Evolutionary conservation across 148 eudicot genomes (phyloP).

Genomic region (Heliosperma pusillum): DNA sequence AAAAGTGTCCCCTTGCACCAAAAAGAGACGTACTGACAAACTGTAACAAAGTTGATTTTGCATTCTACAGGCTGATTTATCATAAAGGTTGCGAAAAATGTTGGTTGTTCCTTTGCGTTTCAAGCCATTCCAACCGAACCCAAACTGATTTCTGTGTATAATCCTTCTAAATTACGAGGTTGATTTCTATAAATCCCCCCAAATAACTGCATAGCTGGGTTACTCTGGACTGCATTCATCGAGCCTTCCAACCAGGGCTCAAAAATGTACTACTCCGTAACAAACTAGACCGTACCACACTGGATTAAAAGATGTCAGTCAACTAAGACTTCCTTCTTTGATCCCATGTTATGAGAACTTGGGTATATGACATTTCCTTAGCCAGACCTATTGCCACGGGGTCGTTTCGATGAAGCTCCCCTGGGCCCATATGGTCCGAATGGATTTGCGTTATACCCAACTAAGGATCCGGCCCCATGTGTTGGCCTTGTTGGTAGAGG

Average conservation of each 20-base stretch:
- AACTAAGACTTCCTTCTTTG: no score
- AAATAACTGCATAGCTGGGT: background rate
- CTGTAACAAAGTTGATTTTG: background rate
- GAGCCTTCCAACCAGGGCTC: background rate
- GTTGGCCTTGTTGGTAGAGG: background rate
- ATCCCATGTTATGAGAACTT: no score
- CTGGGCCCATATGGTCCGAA: conserved; percentile 32
- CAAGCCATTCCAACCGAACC: background rate
- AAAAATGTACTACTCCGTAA: no score
- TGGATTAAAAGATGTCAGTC: no score
- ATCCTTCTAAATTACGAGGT: no score
- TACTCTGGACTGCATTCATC: background rate
- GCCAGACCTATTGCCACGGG: conserved; percentile 24
- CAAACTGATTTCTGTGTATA: background rate
- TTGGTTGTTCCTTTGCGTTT: background rate
- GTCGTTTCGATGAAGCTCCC: conserved; percentile 28
- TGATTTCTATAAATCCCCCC: background rate
- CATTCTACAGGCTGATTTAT: background rate
- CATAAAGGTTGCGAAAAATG: no score
- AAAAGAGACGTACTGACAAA: background rate
- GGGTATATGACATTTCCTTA: background rate
- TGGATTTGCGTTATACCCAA: conserved; percentile 7
- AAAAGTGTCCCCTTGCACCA: background rate
- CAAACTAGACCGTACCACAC: background rate
- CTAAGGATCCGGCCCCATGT: background rate